Percentiles rank a stretch among this genome's conserved stretches.
phyloP scores from a whole-genome alignment of 129 eudicot genomes.

The Mikania micrantha region DNA sequence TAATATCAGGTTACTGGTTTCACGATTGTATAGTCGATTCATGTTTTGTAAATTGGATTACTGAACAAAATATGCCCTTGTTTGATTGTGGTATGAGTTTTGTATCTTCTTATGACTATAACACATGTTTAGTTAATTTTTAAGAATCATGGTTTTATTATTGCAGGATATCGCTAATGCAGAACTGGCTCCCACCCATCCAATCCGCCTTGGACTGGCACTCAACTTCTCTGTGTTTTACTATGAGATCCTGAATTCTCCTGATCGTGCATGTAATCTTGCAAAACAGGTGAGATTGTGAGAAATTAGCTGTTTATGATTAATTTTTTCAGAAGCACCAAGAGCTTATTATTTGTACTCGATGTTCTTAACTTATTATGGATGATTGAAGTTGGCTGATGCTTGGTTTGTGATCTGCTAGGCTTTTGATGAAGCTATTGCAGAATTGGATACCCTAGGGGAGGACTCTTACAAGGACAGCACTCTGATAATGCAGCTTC shows the following conservation, averaged over 20 bases:
- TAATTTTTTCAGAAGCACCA: background rate
- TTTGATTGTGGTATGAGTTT: background rate
- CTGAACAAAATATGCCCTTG: background rate
- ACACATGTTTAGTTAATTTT: background rate
- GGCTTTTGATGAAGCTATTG: slow-evolving; percentile 91
- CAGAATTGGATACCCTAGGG: slow-evolving; percentile 80
- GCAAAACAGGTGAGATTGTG: slow-evolving; percentile 88
- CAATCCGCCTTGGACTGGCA: slow-evolving; percentile 80
- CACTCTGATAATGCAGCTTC: slow-evolving; percentile 85
- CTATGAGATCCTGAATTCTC: slow-evolving; percentile 76
- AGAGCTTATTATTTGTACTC: background rate
- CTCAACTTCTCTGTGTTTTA: slow-evolving; percentile 82
- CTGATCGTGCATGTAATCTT: slow-evolving; percentile 84
- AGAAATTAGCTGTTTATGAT: background rate
- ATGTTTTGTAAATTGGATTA: background rate
- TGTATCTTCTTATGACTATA: background rate
- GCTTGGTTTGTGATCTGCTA: slow-evolving; percentile 11
- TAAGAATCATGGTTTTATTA: slow-evolving; percentile 9
- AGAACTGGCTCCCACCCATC: slow-evolving; percentile 79
- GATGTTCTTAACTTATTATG: background rate
- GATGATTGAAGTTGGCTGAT: slow-evolving; percentile 14
- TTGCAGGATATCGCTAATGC: slow-evolving; percentile 78
- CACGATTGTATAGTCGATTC: background rate
- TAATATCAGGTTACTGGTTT: background rate
- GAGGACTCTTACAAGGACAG: slow-evolving; percentile 91